Evolutionary conservation across 2,329 filamentous ascomycete species (phyloP).

Genomic region (Claviceps lovelessii): DNA sequence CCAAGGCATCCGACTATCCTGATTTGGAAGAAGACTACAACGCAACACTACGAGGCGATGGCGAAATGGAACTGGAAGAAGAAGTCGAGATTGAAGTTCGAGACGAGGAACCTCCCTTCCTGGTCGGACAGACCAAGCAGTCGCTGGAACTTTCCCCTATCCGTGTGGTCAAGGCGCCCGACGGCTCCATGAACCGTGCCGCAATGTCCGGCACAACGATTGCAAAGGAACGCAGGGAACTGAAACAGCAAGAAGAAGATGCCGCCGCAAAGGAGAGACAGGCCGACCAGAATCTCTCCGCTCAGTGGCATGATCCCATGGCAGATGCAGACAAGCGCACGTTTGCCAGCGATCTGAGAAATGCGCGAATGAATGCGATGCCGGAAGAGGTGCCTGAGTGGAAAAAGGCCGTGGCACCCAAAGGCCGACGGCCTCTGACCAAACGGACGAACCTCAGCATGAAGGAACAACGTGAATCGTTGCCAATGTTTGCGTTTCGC

Average conservation of each 20-base stretch:
- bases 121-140: slow-evolving; percentile 92
- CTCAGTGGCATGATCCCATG: slow-evolving; percentile 97
- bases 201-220: slow-evolving; percentile 85
- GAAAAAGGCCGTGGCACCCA: slow-evolving; percentile 67
- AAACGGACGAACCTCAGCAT: slow-evolving; percentile 85
- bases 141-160: slow-evolving; percentile 91
- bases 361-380: slow-evolving; percentile 44
- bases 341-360: slow-evolving; percentile 77
- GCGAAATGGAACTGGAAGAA: slow-evolving; percentile 81
- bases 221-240: slow-evolving; percentile 77
- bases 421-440: slow-evolving; percentile 59
- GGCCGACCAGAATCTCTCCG: slow-evolving; percentile 66
- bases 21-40: slow-evolving; percentile 92
- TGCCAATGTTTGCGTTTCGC: slow-evolving; percentile 83
- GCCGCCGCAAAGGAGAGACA: slow-evolving; percentile 54
- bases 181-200: slow-evolving; percentile 93
- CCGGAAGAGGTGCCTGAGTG: slow-evolving; percentile 72
- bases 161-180: slow-evolving; percentile 88
- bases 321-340: slow-evolving; percentile 68
- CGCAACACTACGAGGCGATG: slow-evolving; percentile 71
- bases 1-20: slow-evolving; percentile 84
- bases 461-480: slow-evolving; percentile 79
- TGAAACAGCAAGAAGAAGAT: slow-evolving; percentile 77
- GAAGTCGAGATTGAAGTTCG: slow-evolving; percentile 94
- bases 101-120: slow-evolving; percentile 91